Evolutionary conservation across 306 rosid species (phyloP), one percentile per base, ranked within the genome.

Genomic region (Carpinus fangiana): DNA sequence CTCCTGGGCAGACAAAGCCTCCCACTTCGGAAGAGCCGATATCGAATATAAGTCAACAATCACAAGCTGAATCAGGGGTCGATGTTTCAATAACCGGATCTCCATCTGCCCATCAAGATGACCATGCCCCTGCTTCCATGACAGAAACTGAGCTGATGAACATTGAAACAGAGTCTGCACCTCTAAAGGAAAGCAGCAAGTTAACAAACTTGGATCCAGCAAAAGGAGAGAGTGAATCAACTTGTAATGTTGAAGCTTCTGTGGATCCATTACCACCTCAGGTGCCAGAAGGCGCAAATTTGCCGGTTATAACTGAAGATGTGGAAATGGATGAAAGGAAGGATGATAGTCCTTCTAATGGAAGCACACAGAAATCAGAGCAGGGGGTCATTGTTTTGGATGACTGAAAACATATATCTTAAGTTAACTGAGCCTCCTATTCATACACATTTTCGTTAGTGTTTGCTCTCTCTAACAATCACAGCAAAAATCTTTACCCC

Each of bases 331-430:
- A 68, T 41, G 88, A 73, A 59, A 60, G 59, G 45, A 68, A 45
- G 50, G 61, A 45, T 55, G 78, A 76, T 46, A 79, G 80, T 31
- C 71, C 34, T 38, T 72, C 75, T 73, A 67, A 85, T 70, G 87
- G 70, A 69, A 72, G 80, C 82, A 46, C 76, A 52, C 56, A 51
- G 72, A 84, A 86, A 72, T 54, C 84, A 5, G 87, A 65, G 60
- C 48, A 78, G n/a, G 79, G 85, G 80, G 78, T 86, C 71, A 18
- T 82, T 46, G 72, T 86, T 12, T 78, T 88, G 87, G 93, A 90
- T 80, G 93, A 86, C 41, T 89, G 79, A 77, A 36, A 28, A 20
- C 72, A 76, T 23, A 51, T 16, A 73, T 52, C 23, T 34, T 34
- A 8, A 31, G 26, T 26, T 64, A 3, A 7, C 47, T 64, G 9